Base-by-base conservation (phyloP, 1,284 basidiomycete species). In the Sanghuangporus sanghuang region DNA sequence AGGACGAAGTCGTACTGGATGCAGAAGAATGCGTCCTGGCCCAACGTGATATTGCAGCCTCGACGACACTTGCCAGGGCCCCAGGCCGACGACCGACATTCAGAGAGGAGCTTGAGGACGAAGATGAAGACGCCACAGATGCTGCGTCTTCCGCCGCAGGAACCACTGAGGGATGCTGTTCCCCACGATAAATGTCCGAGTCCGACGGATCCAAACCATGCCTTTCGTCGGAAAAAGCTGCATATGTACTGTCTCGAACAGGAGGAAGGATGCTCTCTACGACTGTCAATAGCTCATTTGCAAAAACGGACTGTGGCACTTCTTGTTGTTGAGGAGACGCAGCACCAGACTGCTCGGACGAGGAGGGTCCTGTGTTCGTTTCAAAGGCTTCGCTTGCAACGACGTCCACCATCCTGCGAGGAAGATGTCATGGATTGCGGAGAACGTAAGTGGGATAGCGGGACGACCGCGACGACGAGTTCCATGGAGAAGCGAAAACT, bases 101-200 rank as follows among this genome's bases (percentile, higher is more conserved):
- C 68, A 8, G 73, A 73, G 57, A 62, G 7, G 63, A 71, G 32
- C 59, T 62, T 4, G 74, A 75, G 0, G 74, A 75, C 0, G 77
- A 76, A n/a, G 75, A 46, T 6, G 52, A 61, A 61, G 21, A n/a
- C 58, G 52, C 59, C 40, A 54, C 61, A 58, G 63, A 60, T n/a
- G 36, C 38, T 36, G 32, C 44, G 66, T 67, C 39, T 75, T 74
- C 50, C 69, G 52, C 23, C 73, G 65, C 53, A 76, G 73, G 53
- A 69, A 69, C 61, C 74, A 72, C 70, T 21, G 73, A 69, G 6
- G 74, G 72, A 38, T 76, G 77, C 2, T 73, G 77, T 27, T 76
- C 76, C n/a, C 86, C 87, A 65, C 87, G 80, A 70, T 86, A 89
- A 62, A 89, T 87, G 70, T 85, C 83, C 27, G 73, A 71, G 57